Conservation (phyloP, 2,329 filamentous ascomycete species). For the Xylariaceae sp. region DNA sequence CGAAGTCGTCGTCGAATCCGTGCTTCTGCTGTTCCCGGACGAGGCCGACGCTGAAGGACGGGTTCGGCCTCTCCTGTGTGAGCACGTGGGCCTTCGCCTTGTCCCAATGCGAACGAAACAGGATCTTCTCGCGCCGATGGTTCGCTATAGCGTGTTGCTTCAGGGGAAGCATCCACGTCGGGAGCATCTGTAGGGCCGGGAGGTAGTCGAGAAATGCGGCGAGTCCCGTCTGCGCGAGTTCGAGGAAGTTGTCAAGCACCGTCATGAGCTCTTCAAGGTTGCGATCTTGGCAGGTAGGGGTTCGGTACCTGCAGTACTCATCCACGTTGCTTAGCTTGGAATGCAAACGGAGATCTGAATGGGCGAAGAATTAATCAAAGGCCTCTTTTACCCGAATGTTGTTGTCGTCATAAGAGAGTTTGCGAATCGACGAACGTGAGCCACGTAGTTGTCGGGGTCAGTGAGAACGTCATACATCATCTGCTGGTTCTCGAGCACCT, state of each 20-base stretch:
- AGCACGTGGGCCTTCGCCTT: slow-evolving; percentile 34
- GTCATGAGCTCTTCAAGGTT: slow-evolving; percentile 2
- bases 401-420: slow-evolving; percentile 46
- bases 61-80: slow-evolving; percentile 16
- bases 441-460: slow-evolving; percentile 36
- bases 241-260: slow-evolving; percentile 18
- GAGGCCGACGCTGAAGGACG: slow-evolving; percentile 27
- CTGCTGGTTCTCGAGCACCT: slow-evolving; percentile 50
- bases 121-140: slow-evolving; percentile 39
- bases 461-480: slow-evolving; percentile 47
- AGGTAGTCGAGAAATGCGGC: slow-evolving; percentile 45
- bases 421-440: slow-evolving; percentile 44
- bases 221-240: slow-evolving; percentile 19
- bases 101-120: slow-evolving; percentile 40
- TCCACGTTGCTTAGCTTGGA: slow-evolving; percentile 13
- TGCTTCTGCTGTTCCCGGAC: slow-evolving; percentile 31
- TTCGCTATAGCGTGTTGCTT: slow-evolving; percentile 37
- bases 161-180: slow-evolving; percentile 38
- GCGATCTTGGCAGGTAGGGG: neutral
- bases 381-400: slow-evolving; percentile 44
- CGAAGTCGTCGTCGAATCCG: slow-evolving; percentile 31
- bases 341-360: neutral
- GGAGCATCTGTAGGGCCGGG: slow-evolving; percentile 42
- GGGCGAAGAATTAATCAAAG: slow-evolving; percentile 33
- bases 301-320: too few relatives aligned